Evolutionary conservation across 768 basidiomycete genomes (phyloP).

Genomic region (Nidularia pulvinata): DNA sequence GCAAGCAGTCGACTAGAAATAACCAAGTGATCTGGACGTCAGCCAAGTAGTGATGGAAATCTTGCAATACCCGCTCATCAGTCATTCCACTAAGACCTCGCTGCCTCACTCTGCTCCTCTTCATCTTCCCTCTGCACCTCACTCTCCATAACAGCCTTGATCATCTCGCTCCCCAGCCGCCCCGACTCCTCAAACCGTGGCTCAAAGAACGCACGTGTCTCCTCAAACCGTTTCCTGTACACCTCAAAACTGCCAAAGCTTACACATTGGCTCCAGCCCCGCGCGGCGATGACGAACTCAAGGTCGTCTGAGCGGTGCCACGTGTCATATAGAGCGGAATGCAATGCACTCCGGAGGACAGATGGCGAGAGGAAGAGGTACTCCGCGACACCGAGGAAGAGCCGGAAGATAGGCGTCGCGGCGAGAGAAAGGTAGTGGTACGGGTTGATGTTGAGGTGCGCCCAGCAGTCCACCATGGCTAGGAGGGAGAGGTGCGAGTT

Average conservation of each 20-base stretch:
- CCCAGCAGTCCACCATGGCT: slow-evolving; percentile 99
- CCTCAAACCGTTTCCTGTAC: slow-evolving; percentile 78
- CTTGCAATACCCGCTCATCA: too few relatives aligned
- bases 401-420: slow-evolving; percentile 93
- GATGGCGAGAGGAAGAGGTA: slow-evolving; percentile 80
- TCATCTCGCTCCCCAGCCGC: slow-evolving; percentile 84
- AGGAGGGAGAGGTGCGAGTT: slow-evolving; percentile 95
- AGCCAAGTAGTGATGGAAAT: too few relatives aligned
- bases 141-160: slow-evolving; percentile 79
- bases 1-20: too few relatives aligned
- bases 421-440: slow-evolving; percentile 91
- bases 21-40: too few relatives aligned
- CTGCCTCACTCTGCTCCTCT: too few relatives aligned
- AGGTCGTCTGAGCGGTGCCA: slow-evolving; percentile 88
- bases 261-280: slow-evolving; percentile 97
- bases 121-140: too few relatives aligned
- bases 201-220: slow-evolving; percentile 84
- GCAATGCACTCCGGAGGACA: slow-evolving; percentile 68
- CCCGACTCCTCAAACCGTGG: slow-evolving; percentile 86
- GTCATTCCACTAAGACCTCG: too few relatives aligned
- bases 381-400: slow-evolving; percentile 98
- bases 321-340: slow-evolving; percentile 73
- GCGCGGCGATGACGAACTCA: slow-evolving; percentile 93
- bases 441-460: slow-evolving; percentile 81
- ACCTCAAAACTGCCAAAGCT: slow-evolving; percentile 90